Percentiles rank a stretch among this genome's conserved stretches.
Conservation (phyloP, 2,329 filamentous ascomycete genomes). For the Sclerotinia borealis region DNA sequence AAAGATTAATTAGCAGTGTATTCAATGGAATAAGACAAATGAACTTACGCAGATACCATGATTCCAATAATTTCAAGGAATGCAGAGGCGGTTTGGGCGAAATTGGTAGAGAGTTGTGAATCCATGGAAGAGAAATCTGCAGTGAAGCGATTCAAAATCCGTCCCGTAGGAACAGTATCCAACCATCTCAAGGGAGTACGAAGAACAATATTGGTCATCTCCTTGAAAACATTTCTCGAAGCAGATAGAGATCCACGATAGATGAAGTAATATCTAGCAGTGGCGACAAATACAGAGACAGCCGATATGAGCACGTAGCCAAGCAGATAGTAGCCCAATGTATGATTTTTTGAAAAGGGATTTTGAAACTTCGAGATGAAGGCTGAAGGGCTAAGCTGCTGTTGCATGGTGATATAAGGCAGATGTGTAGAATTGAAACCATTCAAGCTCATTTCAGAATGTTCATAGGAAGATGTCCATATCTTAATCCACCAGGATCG, state of each 20-base stretch:
- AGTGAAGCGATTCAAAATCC: constrained; percentile 71
- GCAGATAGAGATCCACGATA: constrained; percentile 59
- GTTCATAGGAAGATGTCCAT: constrained; percentile 46
- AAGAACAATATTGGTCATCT: constrained; percentile 59
- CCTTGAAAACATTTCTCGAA: constrained; percentile 58
- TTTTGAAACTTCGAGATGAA: constrained; percentile 1
- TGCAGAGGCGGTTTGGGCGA: constrained; percentile 53
- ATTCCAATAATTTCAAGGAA: constrained; percentile 56
- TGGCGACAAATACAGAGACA: constrained; percentile 43
- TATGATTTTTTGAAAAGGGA: constrained; percentile 6
- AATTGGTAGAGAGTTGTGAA: constrained; percentile 54
- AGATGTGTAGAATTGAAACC: constrained; percentile 7
- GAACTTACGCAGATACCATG: constrained; percentile 47
- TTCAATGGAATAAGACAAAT: background rate
- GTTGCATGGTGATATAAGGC: constrained; percentile 12
- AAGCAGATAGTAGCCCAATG: constrained; percentile 51
- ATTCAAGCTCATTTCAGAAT: constrained; percentile 18
- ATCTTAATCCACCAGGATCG: constrained; percentile 58
- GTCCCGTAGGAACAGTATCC: constrained; percentile 68
- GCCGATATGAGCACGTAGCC: constrained; percentile 59
- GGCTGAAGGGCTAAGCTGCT: constrained; percentile 35
- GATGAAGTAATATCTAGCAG: constrained; percentile 50
- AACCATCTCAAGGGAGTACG: constrained; percentile 68
- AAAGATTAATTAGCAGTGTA: background rate
- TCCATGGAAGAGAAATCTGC: constrained; percentile 69